These are phyloP conservation scores for Macrotyloma uniflorum DNA, from an alignment of 306 rosid species.

Conservation along the genomic window DNA sequence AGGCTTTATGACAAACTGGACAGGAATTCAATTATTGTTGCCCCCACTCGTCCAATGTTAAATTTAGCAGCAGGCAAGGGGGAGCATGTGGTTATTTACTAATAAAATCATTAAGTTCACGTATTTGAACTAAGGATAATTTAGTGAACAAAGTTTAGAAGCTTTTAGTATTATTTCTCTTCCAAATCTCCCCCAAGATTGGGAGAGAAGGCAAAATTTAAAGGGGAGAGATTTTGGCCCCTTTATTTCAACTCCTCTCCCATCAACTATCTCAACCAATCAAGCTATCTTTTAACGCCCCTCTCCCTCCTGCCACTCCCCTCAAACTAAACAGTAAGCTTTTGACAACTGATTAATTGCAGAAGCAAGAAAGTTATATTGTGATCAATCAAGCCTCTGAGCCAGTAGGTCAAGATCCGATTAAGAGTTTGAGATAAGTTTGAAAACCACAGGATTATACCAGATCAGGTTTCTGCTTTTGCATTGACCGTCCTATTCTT, in stretches of 20 bases:
- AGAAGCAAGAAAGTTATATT: neutral
- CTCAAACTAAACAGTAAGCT: neutral
- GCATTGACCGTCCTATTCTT: constrained; percentile 77
- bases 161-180: neutral
- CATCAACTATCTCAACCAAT: neutral
- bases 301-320: neutral
- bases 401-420: neutral
- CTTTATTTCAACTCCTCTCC: neutral
- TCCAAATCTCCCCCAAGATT: neutral
- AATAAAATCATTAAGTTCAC: neutral
- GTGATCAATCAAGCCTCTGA: neutral
- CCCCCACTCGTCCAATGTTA: neutral
- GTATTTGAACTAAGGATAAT: neutral
- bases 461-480: constrained; percentile 71
- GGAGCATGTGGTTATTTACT: neutral
- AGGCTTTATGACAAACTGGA: neutral
- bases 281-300: neutral
- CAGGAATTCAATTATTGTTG: neutral
- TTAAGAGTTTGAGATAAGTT: neutral
- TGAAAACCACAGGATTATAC: constrained; percentile 48
- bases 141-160: neutral
- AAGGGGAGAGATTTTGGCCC: neutral
- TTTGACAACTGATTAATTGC: neutral
- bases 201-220: neutral
- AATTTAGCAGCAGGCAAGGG: neutral